Evolutionary conservation across 2,329 filamentous ascomycete species (phyloP), one percentile per base, ranked within the genome.

Genomic region (Apiospora sp.): DNA sequence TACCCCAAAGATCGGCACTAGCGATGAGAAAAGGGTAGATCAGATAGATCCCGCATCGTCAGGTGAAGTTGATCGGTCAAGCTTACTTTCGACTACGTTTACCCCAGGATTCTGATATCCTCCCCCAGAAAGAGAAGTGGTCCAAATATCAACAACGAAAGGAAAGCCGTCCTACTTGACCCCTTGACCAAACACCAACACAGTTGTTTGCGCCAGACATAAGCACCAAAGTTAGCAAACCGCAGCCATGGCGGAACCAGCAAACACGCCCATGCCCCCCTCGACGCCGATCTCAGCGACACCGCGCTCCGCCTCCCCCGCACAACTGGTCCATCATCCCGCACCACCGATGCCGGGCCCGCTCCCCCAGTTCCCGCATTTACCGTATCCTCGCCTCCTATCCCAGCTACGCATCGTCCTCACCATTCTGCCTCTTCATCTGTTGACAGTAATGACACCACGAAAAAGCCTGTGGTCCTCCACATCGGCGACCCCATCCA

Each of bases 401-500:
- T 46, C 4, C 64, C 43, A 7, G 27, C 37, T 22, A 24, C 30
- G 14, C 54, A 19, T 27, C 49, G 30, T 7, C 49, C 49, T 12
- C 49, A 54, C 14, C 54, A 61, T 5, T 61, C 54, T 4, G 54
- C 30, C 6, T 61, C 54, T 12, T 61, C 54, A 0, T 64, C 41
- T 1, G 67, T 34, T 72, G 49, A 61, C 71, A 68, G 43, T 72
- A 72, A 68, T 72, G 69, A 5, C 79, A 24, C 13, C 67, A 71
- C 64, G 2, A 69, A 78, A 0, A 86, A 81, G 73, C 85, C 82
- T 64, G 88, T 91, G 75, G 91, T 96, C 73, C 88, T 97, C 76
- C 92, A 92, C 83, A 91, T 94, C 81, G 94, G 94, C 75, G 93
- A 95, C 78, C 83, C 85, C 12, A 80, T 87, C 72, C 83, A 83